Conservation (phyloP, 2,329 filamentous ascomycete species). For the Fusarium pseudocircinatum region DNA sequence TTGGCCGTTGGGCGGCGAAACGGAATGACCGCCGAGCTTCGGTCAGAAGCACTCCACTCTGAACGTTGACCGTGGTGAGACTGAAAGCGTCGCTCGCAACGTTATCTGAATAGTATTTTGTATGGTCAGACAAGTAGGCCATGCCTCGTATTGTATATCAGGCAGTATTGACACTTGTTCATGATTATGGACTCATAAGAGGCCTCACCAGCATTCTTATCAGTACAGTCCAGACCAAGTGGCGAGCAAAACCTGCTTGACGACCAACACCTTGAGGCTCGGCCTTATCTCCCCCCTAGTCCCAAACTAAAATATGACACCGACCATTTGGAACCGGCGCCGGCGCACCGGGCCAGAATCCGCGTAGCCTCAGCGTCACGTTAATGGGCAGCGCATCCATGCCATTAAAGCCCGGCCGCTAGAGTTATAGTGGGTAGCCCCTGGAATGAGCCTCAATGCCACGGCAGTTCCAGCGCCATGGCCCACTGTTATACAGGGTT, state of each 20-base stretch:
- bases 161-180: neutral
- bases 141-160: neutral
- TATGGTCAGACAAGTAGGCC: neutral
- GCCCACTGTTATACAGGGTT: slow-evolving; percentile 29
- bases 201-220: slow-evolving; percentile 19
- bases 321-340: slow-evolving; percentile 31
- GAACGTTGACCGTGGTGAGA: neutral
- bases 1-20: slow-evolving; percentile 31
- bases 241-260: slow-evolving; percentile 17
- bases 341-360: slow-evolving; percentile 26
- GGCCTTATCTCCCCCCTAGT: slow-evolving; percentile 35
- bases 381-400: slow-evolving; percentile 9
- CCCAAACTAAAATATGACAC: neutral
- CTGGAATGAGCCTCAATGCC: slow-evolving; percentile 33
- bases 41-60: slow-evolving; percentile 19
- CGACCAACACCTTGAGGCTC: slow-evolving; percentile 37
- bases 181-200: slow-evolving; percentile 7
- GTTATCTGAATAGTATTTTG: neutral
- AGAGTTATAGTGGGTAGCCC: neutral
- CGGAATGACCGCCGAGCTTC: slow-evolving; percentile 18
- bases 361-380: slow-evolving; percentile 32
- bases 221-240: neutral
- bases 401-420: neutral
- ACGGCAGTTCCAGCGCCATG: slow-evolving; percentile 34
- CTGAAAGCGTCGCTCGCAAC: neutral